phyloP scores from a whole-genome alignment of 768 basidiomycete species.

The Naganishia onofrii region DNA sequence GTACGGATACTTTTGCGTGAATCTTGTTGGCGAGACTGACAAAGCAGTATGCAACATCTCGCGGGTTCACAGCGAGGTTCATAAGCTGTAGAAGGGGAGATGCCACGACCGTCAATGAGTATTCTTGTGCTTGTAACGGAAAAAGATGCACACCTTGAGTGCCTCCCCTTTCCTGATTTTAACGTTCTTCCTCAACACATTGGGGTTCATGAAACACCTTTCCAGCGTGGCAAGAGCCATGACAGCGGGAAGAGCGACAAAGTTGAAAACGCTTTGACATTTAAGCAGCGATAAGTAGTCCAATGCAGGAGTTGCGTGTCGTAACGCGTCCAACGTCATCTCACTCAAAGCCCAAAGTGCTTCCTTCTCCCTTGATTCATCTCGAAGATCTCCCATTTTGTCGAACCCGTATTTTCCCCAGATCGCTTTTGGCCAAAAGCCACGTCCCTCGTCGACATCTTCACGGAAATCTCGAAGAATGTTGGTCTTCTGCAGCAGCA shows the following conservation, averaged over 20 bases:
- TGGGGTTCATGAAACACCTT: slow-evolving; percentile 87
- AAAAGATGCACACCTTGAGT: slow-evolving; percentile 70
- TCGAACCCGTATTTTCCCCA: slow-evolving; percentile 75
- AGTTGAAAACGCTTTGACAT: slow-evolving; percentile 91
- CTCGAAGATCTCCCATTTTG: slow-evolving; percentile 50
- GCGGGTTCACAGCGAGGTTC: slow-evolving; percentile 84
- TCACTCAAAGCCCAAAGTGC: slow-evolving; percentile 79
- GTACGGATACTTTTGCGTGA: slow-evolving; percentile 71
- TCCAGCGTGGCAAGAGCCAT: slow-evolving; percentile 96
- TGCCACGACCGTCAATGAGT: background rate
- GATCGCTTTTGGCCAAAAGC: slow-evolving; percentile 93
- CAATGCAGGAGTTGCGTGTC: slow-evolving; percentile 78
- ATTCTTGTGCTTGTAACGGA: too few species aligned
- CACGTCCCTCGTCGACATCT: slow-evolving; percentile 76
- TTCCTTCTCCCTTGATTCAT: slow-evolving; percentile 60
- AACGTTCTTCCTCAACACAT: slow-evolving; percentile 79
- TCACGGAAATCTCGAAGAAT: slow-evolving; percentile 94
- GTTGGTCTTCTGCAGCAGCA: slow-evolving; percentile 94
- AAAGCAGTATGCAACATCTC: slow-evolving; percentile 87
- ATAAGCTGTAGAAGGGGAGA: slow-evolving; percentile 65
- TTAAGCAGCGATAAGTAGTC: slow-evolving; percentile 83
- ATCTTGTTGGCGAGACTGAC: slow-evolving; percentile 75
- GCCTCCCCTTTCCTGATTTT: slow-evolving; percentile 94
- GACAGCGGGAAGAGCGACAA: slow-evolving; percentile 86
- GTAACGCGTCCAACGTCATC: slow-evolving; percentile 82